Percentiles rank a stretch among this genome's conserved stretches.
phyloP scores from a whole-genome alignment of 2,329 filamentous ascomycete species.

The Colletotrichum tanaceti region DNA sequence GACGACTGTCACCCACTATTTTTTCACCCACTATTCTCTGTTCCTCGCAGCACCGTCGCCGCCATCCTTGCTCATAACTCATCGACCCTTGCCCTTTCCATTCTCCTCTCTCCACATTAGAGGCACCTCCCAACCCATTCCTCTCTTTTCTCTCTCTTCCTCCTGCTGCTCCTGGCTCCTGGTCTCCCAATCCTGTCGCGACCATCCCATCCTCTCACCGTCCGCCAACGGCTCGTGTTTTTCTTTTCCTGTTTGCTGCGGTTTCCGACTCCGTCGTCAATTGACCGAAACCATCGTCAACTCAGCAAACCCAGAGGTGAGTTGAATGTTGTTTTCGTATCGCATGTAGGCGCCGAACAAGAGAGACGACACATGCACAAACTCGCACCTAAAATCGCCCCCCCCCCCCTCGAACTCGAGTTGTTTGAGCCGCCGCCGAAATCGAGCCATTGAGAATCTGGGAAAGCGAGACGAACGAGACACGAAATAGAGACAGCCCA shows the following conservation, averaged over 20 bases:
- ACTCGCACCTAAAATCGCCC: slow-evolving; percentile 4
- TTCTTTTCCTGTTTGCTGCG: slow-evolving; percentile 42
- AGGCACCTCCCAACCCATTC: slow-evolving; percentile 42
- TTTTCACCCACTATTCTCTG: slow-evolving; percentile 29
- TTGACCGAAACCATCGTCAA: slow-evolving; percentile 30
- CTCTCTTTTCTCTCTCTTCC: slow-evolving; percentile 42
- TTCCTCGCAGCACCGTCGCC: slow-evolving; percentile 20
- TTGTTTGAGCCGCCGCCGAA: slow-evolving; percentile 18
- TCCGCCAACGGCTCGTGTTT: slow-evolving; percentile 39
- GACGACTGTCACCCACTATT: slow-evolving; percentile 32
- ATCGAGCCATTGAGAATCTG: slow-evolving; percentile 23
- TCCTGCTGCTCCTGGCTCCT: slow-evolving; percentile 41
- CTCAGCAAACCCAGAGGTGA: slow-evolving; percentile 27
- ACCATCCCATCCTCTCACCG: slow-evolving; percentile 41
- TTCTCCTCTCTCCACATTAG: slow-evolving; percentile 42
- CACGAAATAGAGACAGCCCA: slow-evolving; percentile 30
- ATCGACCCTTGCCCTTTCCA: slow-evolving; percentile 39
- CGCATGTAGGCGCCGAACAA: slow-evolving; percentile 3
- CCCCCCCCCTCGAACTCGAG: slow-evolving; percentile 9
- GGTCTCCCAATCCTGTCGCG: slow-evolving; percentile 38
- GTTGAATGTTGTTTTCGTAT: background rate
- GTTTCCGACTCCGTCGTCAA: slow-evolving; percentile 32
- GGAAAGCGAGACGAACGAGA: slow-evolving; percentile 31
- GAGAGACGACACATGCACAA: slow-evolving; percentile 12
- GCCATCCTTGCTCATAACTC: slow-evolving; percentile 38